Evolutionary conservation across 2,329 filamentous ascomycete genomes (phyloP).

Genomic region (Monilinia fructicola): DNA sequence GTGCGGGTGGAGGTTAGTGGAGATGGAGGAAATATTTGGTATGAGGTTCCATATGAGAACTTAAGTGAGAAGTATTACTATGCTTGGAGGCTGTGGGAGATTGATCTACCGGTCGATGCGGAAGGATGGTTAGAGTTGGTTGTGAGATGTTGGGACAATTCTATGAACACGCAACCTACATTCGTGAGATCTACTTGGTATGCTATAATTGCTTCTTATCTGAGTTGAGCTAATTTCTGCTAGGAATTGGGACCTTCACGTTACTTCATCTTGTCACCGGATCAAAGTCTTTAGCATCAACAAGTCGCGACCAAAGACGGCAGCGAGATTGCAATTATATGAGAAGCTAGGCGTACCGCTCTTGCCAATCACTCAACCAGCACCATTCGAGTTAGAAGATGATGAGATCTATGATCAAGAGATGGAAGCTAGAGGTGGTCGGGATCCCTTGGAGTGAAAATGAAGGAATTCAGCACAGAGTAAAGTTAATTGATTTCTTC

Average conservation of each 20-base stretch:
- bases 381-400: conserved; percentile 18
- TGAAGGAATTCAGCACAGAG: not conserved
- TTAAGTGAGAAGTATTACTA: conserved; percentile 61
- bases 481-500: not conserved
- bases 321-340: conserved; percentile 24
- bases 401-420: conserved; percentile 20
- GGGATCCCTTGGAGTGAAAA: conserved; percentile 21
- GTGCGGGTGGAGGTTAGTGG: conserved; percentile 66
- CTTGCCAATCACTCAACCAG: conserved; percentile 27
- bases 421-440: conserved; percentile 21
- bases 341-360: conserved; percentile 26
- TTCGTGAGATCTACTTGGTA: conserved; percentile 53
- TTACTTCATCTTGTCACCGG: conserved; percentile 61
- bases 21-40: conserved; percentile 63
- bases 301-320: conserved; percentile 41
- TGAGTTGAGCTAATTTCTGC: not conserved
- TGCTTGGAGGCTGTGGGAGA: conserved; percentile 65
- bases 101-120: conserved; percentile 60
- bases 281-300: conserved; percentile 65
- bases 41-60: conserved; percentile 61
- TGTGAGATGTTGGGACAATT: conserved; percentile 61
- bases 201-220: not conserved
- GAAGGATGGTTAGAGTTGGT: conserved; percentile 62
- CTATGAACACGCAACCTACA: conserved; percentile 59
- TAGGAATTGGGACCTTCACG: conserved; percentile 63